These are phyloP conservation scores for Piper betle DNA, from an alignment of 164 flowering plant species.

Conservation along the genomic window DNA sequence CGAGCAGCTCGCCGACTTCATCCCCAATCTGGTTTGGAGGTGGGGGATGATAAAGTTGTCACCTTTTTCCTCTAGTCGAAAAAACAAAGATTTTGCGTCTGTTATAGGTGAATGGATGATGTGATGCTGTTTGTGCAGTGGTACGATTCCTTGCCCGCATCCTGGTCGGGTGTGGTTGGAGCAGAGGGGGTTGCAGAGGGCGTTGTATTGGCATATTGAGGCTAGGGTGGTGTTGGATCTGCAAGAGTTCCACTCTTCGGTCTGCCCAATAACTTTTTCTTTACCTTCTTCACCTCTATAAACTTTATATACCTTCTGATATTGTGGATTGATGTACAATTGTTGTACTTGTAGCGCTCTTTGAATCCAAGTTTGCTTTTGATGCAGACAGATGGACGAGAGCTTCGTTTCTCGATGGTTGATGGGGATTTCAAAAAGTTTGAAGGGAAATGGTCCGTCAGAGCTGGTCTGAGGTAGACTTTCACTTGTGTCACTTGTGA, in stretches of 20 bases:
- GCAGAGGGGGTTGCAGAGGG: conserved; percentile 86
- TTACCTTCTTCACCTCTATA: too few species aligned
- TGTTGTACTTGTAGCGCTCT: not conserved
- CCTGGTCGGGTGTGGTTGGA: conserved; percentile 95
- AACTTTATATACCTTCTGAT: too few species aligned
- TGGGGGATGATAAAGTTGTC: conserved; percentile 2
- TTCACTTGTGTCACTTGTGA: not conserved
- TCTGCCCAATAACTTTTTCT: conserved; percentile 12
- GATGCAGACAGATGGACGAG: conserved; percentile 47
- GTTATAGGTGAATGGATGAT: not conserved
- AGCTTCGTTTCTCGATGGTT: conserved; percentile 87
- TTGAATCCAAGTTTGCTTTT: conserved; percentile 1
- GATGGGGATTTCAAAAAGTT: conserved; percentile 98
- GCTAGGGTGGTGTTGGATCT: conserved; percentile 96
- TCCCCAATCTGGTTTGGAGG: conserved; percentile 88
- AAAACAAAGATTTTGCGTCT: not conserved
- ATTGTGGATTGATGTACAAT: too few species aligned
- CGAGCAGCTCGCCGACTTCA: conserved; percentile 86
- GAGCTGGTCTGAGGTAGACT: conserved; percentile 50
- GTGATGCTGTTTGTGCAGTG: conserved; percentile 24
- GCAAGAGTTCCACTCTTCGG: conserved; percentile 50
- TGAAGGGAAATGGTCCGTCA: conserved; percentile 88
- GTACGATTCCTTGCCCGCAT: conserved; percentile 84
- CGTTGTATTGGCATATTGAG: conserved; percentile 94
- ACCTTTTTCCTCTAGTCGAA: too few species aligned